These are phyloP conservation scores for Escallonia herrerae DNA, from an alignment of 129 eudicot genomes.

Conservation along the genomic window DNA sequence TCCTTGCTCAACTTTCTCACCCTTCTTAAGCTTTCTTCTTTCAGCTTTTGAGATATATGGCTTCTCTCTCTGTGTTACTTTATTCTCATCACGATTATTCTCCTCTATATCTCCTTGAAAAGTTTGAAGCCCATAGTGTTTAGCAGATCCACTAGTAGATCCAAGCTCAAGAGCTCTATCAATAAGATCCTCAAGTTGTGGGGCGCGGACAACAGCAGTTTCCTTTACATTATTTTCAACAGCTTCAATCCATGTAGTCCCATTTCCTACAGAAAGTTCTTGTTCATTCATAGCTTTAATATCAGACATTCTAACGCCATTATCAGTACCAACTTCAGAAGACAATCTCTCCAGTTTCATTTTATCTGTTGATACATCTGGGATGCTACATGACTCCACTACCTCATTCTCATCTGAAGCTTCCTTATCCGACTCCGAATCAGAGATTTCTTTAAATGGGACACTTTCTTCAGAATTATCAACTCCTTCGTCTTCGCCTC, in stretches of 20 bases:
- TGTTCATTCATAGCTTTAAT: slow-evolving; percentile 16
- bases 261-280: slow-evolving; percentile 26
- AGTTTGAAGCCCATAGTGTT: slow-evolving; percentile 43
- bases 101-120: slow-evolving; percentile 30
- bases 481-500: slow-evolving; percentile 82
- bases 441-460: slow-evolving; percentile 48
- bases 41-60: slow-evolving; percentile 89
- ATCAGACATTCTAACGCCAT: slow-evolving; percentile 14
- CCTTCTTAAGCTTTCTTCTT: slow-evolving; percentile 87
- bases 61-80: slow-evolving; percentile 52
- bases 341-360: slow-evolving; percentile 12
- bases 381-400: slow-evolving; percentile 12
- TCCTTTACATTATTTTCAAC: slow-evolving; percentile 3
- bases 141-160: slow-evolving; percentile 33
- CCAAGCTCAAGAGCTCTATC: slow-evolving; percentile 94
- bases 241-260: slow-evolving; percentile 9
- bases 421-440: slow-evolving; percentile 74
- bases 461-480: slow-evolving; percentile 42
- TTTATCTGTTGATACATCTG: slow-evolving; percentile 23
- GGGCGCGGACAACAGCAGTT: slow-evolving; percentile 23
- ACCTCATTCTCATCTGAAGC: slow-evolving; percentile 26
- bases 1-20: slow-evolving; percentile 34
- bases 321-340: slow-evolving; percentile 14
- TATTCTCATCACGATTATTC: slow-evolving; percentile 25
- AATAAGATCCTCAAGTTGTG: slow-evolving; percentile 76